These are phyloP conservation scores for Zizania palustris DNA, from an alignment of 202 grass and related monocot species.

Conservation along the genomic window DNA sequence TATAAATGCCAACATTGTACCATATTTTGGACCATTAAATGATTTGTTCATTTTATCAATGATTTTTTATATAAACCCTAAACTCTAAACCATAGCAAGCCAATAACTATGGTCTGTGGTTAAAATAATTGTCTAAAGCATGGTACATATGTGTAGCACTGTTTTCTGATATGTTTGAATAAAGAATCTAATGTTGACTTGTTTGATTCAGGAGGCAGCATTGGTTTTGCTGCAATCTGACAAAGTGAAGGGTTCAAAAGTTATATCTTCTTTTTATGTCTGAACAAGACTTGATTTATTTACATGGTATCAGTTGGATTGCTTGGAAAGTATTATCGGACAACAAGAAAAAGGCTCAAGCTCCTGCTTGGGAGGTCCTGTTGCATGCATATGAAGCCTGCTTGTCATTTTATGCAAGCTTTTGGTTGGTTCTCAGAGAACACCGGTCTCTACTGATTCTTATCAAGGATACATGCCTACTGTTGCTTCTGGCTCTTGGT, in stretches of 20 bases:
- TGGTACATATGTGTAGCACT: neutral
- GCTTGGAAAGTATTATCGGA: slow-evolving; percentile 63
- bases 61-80: neutral
- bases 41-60: neutral
- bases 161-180: neutral
- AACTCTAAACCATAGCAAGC: neutral
- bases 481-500: neutral
- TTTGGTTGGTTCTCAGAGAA: slow-evolving; percentile 33
- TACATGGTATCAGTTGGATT: slow-evolving; percentile 64
- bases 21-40: neutral
- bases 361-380: slow-evolving; percentile 10
- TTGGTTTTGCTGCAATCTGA: slow-evolving; percentile 44
- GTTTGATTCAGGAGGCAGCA: slow-evolving; percentile 32
- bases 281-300: slow-evolving; percentile 63
- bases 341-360: slow-evolving; percentile 58
- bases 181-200: neutral
- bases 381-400: slow-evolving; percentile 54
- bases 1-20: neutral
- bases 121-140: neutral
- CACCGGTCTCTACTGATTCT: slow-evolving; percentile 28
- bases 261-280: slow-evolving; percentile 67
- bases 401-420: neutral
- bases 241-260: slow-evolving; percentile 56
- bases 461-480: slow-evolving; percentile 25
- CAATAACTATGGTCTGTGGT: neutral